Conservation (phyloP, 169 alveolate genomes). For the Plasmodium gaboni region DNA sequence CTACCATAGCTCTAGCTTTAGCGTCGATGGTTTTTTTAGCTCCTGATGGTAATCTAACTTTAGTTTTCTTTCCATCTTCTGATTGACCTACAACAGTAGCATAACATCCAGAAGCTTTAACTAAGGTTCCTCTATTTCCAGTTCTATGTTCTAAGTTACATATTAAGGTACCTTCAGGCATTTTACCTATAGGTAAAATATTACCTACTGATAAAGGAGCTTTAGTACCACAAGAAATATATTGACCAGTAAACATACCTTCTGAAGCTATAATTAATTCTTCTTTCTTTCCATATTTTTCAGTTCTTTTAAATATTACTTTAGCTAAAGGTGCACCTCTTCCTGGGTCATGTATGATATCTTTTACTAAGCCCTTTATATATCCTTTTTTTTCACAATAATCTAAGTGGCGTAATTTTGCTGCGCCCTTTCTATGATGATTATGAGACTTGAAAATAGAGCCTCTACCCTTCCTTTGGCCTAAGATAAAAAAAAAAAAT, state of each 20-base stretch:
- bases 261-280: conserved; percentile 98
- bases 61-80: conserved; percentile 97
- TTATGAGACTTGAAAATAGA: conserved; percentile 95
- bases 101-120: conserved; percentile 98
- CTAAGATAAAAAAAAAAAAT: conserved; percentile 76
- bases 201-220: conserved; percentile 98
- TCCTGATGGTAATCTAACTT: conserved; percentile 98
- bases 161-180: conserved; percentile 99
- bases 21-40: conserved; percentile 95
- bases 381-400: conserved; percentile 94
- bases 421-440: conserved; percentile 96
- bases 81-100: conserved; percentile 97
- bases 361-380: conserved; percentile 98
- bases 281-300: conserved; percentile 94
- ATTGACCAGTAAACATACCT: conserved; percentile 99
- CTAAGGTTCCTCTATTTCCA: conserved; percentile 99
- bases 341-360: conserved; percentile 99
- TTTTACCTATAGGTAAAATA: conserved; percentile 96
- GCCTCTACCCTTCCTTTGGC: conserved; percentile 98
- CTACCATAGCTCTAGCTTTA: conserved; percentile 97
- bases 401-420: conserved; percentile 96
- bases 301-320: conserved; percentile 97
- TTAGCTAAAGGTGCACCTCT: conserved; percentile 99
- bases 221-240: conserved; percentile 97
- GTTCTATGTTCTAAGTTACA: conserved; percentile 96